phyloP scores from a whole-genome alignment of 2,329 filamentous ascomycete species.

The Fusarium vanettenii region DNA sequence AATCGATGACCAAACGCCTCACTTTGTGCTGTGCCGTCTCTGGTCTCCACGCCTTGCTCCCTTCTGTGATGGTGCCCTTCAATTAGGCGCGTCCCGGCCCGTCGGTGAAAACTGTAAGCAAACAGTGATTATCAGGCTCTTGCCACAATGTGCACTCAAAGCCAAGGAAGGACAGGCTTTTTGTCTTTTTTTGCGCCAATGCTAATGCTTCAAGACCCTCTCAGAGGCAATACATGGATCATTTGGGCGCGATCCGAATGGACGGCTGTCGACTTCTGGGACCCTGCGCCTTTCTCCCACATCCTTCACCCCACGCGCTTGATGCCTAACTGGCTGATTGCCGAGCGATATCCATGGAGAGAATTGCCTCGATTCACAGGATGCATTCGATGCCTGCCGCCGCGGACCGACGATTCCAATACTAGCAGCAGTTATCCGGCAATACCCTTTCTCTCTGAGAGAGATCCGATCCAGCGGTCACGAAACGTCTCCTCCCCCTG shows the following conservation, averaged over 20 bases:
- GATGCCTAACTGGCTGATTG: conserved; percentile 30
- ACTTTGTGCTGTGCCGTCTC: conserved; percentile 21
- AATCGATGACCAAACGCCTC: conserved; percentile 24
- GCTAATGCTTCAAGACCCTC: conserved; percentile 2
- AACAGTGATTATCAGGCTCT: conserved; percentile 18
- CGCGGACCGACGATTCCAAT: conserved; percentile 13
- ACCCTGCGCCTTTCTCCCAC: conserved; percentile 17
- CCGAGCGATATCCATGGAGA: conserved; percentile 5
- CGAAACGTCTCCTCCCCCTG: background rate
- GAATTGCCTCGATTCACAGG: background rate
- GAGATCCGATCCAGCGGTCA: background rate
- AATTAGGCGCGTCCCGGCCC: conserved; percentile 11
- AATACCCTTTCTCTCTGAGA: background rate
- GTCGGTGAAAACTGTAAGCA: conserved; percentile 9
- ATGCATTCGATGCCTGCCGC: conserved; percentile 14
- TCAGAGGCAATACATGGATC: conserved; percentile 15
- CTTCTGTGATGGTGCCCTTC: conserved; percentile 3
- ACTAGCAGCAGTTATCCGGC: conserved; percentile 3
- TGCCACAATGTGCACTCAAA: conserved; percentile 7
- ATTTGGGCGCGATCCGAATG: conserved; percentile 29
- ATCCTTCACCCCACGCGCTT: conserved; percentile 24
- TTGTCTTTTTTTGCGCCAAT: background rate
- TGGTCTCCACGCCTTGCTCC: conserved; percentile 7
- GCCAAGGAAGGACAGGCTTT: background rate
- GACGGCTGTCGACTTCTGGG: conserved; percentile 7